Evolutionary conservation across 371 early-diverging fungal genomes (phyloP).

Genomic region (Syncephalastrum racemosum): DNA sequence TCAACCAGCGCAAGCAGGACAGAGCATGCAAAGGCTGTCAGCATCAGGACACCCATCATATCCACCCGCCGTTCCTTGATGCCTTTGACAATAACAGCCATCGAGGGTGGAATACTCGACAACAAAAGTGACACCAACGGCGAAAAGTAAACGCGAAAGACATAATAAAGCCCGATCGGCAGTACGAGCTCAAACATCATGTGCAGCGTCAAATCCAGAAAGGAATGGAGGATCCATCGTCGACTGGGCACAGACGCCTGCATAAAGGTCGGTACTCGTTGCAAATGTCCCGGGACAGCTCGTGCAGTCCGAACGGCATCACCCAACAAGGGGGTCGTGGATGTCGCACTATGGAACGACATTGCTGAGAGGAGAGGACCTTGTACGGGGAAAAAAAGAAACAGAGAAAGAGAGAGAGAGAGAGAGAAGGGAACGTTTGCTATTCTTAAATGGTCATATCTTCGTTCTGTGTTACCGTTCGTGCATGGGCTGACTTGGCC

Average conservation of each 20-base stretch:
- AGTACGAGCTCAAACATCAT: slow-evolving; percentile 43
- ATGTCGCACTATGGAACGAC: slow-evolving; percentile 3
- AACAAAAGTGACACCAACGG: slow-evolving; percentile 39
- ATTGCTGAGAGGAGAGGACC: slow-evolving; percentile 10
- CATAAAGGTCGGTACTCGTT: slow-evolving; percentile 41
- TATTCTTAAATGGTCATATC: neutral
- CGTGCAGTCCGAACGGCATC: neutral
- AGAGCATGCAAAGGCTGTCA: slow-evolving; percentile 48
- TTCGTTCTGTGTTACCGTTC: no score
- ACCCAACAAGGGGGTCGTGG: slow-evolving; percentile 11
- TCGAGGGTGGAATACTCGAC: slow-evolving; percentile 45
- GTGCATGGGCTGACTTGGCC: no score
- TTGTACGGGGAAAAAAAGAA: slow-evolving; percentile 4
- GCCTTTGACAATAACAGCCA: slow-evolving; percentile 31
- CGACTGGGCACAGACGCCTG: slow-evolving; percentile 39
- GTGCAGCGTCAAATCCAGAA: slow-evolving; percentile 31
- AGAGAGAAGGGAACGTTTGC: neutral
- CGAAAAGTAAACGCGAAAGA: slow-evolving; percentile 35
- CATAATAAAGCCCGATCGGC: slow-evolving; percentile 45
- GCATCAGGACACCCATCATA: slow-evolving; percentile 46
- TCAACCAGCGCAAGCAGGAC: slow-evolving; percentile 45
- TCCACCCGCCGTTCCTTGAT: slow-evolving; percentile 36
- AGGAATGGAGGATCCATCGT: slow-evolving; percentile 35
- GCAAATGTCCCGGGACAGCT: slow-evolving; percentile 10
- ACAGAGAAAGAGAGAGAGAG: neutral